Evolutionary conservation across 2,329 filamentous ascomycete species (phyloP), one percentile per base, ranked within the genome.

Genomic region (Ploettnerulaceae sp.): DNA sequence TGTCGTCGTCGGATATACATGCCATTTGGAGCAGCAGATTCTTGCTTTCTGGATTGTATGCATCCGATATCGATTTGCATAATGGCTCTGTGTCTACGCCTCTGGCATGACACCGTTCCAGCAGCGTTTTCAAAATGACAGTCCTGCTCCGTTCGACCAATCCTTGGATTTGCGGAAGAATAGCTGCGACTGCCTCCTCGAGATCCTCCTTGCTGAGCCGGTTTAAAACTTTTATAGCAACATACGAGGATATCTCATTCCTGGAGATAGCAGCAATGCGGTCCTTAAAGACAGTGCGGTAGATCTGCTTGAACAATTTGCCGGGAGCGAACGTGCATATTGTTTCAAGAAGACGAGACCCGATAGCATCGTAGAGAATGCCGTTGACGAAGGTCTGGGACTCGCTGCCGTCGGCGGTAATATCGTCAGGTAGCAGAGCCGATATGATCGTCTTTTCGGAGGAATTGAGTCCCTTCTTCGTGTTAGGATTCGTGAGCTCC

Each of bases 161-260:
- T 39, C 77, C 77, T 0, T 80, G 74, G 5, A 96, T 75, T 45
- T 88, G 82, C 0, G 88, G 84, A 3, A 83, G 66, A 46, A 95
- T 85, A 58, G 82, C 75, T 38, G 81, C 73, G 46, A 89, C 77
- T 0, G 86, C 87, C 45, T 80, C 78, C 32, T 82, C 73, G 7
- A 98, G 73, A 61, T 96, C 89, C 49, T 95, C 89, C 62, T 88
- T 90, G 65, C 87, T 84, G 8, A 97, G 73, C 44, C 93, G 80
- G 63, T 89, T 86, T 33, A 98, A 71, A 3, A 94, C 82, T 48
- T 82, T 80, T 56, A 90, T 86, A 15, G 89, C 88, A 0, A 94
- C 86, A 61, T 95, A 97, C 18, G 82, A 85, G 5, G 93, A 89
- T 38, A 90, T 86, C 58, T 95, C 90, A 63, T 97, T 97, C 48